Evolutionary conservation across 768 basidiomycete genomes (phyloP).

Genomic region (Tricholoma bakamatsutake): DNA sequence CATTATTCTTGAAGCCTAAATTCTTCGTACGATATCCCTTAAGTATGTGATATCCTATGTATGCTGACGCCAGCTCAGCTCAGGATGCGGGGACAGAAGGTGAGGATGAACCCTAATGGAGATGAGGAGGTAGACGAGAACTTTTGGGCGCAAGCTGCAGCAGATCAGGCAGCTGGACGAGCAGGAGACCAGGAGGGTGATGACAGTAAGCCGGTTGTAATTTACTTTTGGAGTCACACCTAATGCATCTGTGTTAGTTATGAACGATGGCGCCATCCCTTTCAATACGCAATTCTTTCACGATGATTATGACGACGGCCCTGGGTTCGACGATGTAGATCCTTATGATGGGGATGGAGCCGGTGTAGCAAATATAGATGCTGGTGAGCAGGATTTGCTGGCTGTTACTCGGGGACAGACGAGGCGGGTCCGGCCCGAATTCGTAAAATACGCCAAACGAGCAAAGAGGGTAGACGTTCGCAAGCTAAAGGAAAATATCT

Average conservation of each 20-base stretch:
- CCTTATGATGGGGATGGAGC: constrained; percentile 41
- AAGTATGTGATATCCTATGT: not conserved
- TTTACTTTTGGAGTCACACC: not conserved
- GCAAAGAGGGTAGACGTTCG: constrained; percentile 97
- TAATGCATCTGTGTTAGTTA: constrained; percentile 10
- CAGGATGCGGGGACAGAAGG: constrained; percentile 78
- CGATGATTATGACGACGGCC: constrained; percentile 80
- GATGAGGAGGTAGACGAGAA: constrained; percentile 93
- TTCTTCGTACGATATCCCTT: constrained; percentile 63
- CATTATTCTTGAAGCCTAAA: constrained; percentile 93
- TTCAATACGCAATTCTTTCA: constrained; percentile 98
- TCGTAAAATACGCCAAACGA: constrained; percentile 89
- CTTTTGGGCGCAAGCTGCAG: constrained; percentile 96
- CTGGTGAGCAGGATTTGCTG: constrained; percentile 82
- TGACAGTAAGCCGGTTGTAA: constrained; percentile 42
- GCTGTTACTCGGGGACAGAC: constrained; percentile 73
- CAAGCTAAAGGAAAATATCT: constrained; percentile 96
- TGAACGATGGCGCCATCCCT: constrained; percentile 52
- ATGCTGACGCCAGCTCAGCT: constrained; percentile 44
- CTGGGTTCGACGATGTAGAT: constrained; percentile 58
- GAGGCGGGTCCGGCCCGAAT: constrained; percentile 78
- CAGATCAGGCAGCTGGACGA: constrained; percentile 65
- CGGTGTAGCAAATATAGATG: constrained; percentile 40
- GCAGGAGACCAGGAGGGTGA: constrained; percentile 46
- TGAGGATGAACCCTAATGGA: constrained; percentile 48